Evolutionary conservation across 768 basidiomycete genomes (phyloP).

Genomic region (Scleroderma bovista): DNA sequence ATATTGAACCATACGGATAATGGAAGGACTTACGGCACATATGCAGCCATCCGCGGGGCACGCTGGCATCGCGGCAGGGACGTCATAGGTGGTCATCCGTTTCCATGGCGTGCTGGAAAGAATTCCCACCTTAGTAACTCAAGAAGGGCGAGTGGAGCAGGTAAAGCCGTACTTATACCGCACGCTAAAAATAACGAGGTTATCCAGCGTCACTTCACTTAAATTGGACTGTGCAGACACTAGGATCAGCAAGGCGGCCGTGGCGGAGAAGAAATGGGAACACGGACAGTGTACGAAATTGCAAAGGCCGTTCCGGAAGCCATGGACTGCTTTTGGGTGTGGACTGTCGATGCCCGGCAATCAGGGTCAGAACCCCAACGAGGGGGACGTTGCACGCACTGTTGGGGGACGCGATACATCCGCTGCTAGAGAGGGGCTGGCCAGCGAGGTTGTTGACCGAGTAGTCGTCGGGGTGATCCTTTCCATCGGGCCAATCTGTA

Average conservation of each 20-base stretch:
- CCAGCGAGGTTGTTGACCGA: constrained; percentile 3
- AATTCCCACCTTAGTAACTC: not conserved
- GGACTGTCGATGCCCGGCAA: constrained; percentile 28
- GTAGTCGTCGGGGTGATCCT: constrained; percentile 31
- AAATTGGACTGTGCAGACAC: constrained; percentile 37
- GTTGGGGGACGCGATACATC: constrained; percentile 42
- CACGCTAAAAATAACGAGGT: constrained; percentile 37
- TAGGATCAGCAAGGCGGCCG: not conserved
- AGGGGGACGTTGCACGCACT: constrained; percentile 27
- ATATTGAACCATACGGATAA: not conserved
- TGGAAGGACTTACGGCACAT: constrained; percentile 37
- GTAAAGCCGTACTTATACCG: constrained; percentile 37
- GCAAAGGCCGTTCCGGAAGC: constrained; percentile 54
- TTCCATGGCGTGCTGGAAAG: constrained; percentile 46
- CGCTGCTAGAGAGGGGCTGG: constrained; percentile 13
- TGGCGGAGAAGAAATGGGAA: not conserved
- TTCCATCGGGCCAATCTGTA: constrained; percentile 44
- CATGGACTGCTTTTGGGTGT: constrained; percentile 45
- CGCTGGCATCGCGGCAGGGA: constrained; percentile 43
- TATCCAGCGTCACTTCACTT: constrained; percentile 39
- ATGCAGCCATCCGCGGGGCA: constrained; percentile 48
- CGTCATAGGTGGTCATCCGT: constrained; percentile 42
- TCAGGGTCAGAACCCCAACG: constrained; percentile 7
- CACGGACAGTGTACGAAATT: constrained; percentile 43
- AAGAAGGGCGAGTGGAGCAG: not conserved